Conservation (phyloP, 2,329 filamentous ascomycete species). For the Aureobasidium musti region DNA sequence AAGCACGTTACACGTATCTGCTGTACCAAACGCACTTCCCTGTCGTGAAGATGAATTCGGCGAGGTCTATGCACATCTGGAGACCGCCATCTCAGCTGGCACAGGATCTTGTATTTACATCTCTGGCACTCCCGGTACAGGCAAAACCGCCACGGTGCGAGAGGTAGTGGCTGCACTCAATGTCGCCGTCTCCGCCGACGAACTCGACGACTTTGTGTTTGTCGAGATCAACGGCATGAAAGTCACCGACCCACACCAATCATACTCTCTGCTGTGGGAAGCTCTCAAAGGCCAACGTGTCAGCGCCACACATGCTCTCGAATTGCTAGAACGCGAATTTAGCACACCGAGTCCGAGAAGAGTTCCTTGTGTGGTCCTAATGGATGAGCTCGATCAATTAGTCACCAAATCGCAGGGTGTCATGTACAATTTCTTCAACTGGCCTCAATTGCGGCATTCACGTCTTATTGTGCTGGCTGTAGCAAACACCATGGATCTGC, state of each 20-base stretch:
- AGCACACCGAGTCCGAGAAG: constrained; percentile 85
- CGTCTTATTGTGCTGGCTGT: constrained; percentile 94
- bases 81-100: constrained; percentile 90
- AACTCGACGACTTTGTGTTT: constrained; percentile 97
- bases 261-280: constrained; percentile 94
- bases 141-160: constrained; percentile 95
- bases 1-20: constrained; percentile 86
- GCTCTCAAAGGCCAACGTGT: constrained; percentile 91
- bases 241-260: constrained; percentile 95
- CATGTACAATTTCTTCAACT: constrained; percentile 99
- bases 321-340: constrained; percentile 89
- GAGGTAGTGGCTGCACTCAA: constrained; percentile 91
- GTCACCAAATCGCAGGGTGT: constrained; percentile 99
- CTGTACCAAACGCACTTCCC: constrained; percentile 83
- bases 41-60: constrained; percentile 92
- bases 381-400: constrained; percentile 97
- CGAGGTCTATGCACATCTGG: constrained; percentile 88
- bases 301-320: constrained; percentile 85
- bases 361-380: constrained; percentile 93
- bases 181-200: constrained; percentile 81
- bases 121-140: constrained; percentile 95
- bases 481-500: constrained; percentile 98
- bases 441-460: constrained; percentile 89
- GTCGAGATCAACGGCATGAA: constrained; percentile 99
- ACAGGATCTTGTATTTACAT: constrained; percentile 98